Conservation (phyloP, 2,329 filamentous ascomycete genomes). For the Ophiostoma tasmaniense region DNA sequence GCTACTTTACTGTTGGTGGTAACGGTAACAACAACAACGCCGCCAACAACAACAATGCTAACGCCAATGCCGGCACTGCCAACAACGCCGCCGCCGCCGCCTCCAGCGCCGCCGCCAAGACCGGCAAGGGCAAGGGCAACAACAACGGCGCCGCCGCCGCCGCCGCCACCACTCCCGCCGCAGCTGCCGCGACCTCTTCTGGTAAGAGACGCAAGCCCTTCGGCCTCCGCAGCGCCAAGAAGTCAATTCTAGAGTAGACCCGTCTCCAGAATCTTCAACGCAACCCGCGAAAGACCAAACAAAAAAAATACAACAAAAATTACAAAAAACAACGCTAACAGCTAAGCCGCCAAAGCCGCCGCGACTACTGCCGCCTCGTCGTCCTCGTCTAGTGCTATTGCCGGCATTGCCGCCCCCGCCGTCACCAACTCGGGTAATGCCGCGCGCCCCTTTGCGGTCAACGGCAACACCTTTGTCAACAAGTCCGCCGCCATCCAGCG, state of each 20-base stretch:
- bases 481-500: conserved; percentile 48
- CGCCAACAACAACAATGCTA: not conserved
- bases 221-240: conserved; percentile 2
- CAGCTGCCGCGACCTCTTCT: conserved; percentile 13
- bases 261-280: not conserved
- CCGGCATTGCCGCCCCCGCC: conserved; percentile 43
- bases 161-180: not conserved
- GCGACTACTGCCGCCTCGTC: conserved; percentile 9
- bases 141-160: not conserved
- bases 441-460: conserved; percentile 46
- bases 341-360: not conserved
- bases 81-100: conserved; percentile 8
- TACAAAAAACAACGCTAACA: not conserved
- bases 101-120: not conserved
- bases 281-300: not conserved
- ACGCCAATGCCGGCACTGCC: conserved; percentile 14
- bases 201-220: conserved; percentile 2
- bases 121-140: not conserved
- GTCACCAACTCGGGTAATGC: conserved; percentile 40
- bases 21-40: conserved; percentile 20
- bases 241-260: not conserved
- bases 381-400: conserved; percentile 31
- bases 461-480: conserved; percentile 50
- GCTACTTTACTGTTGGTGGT: conserved; percentile 46
- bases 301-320: not conserved